Conservation (phyloP, 257 asterid genomes). For the Apocynum venetum region DNA sequence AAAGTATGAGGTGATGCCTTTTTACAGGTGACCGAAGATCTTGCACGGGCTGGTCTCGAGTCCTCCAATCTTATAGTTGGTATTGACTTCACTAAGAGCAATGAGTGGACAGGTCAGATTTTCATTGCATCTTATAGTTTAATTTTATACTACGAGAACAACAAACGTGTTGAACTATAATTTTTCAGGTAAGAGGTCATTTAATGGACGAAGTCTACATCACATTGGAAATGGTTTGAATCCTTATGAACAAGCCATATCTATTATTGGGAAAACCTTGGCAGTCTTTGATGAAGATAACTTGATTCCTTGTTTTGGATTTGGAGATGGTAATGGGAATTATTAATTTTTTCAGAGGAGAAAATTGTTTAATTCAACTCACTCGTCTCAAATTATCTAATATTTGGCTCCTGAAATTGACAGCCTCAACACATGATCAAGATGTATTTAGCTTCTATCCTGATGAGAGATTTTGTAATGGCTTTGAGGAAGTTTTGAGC, state of each 20-base stretch:
- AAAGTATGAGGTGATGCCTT: slow-evolving; percentile 1
- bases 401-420: slow-evolving; percentile 11
- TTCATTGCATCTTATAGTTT: neutral
- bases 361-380: slow-evolving; percentile 11
- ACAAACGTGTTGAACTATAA: slow-evolving; percentile 27
- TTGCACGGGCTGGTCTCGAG: slow-evolving; percentile 86
- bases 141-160: slow-evolving; percentile 2
- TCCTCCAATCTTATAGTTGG: slow-evolving; percentile 94
- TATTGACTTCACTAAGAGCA: slow-evolving; percentile 93
- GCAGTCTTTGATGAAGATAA: slow-evolving; percentile 91
- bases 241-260: slow-evolving; percentile 90
- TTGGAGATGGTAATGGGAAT: slow-evolving; percentile 70
- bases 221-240: slow-evolving; percentile 57
- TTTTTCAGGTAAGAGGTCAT: slow-evolving; percentile 65
- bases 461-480: slow-evolving; percentile 70
- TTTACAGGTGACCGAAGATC: slow-evolving; percentile 82
- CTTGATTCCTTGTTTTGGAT: slow-evolving; percentile 93
- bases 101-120: slow-evolving; percentile 88
- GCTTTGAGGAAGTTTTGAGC: slow-evolving; percentile 83
- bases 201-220: slow-evolving; percentile 67
- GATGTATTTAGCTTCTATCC: slow-evolving; percentile 80
- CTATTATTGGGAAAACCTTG: slow-evolving; percentile 88
- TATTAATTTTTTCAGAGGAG: neutral
- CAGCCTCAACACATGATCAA: slow-evolving; percentile 89
- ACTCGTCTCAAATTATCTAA: neutral